These are phyloP conservation scores for Cetradonia linearis DNA, from an alignment of 495 filamentous ascomycete species.

Conservation along the genomic window DNA sequence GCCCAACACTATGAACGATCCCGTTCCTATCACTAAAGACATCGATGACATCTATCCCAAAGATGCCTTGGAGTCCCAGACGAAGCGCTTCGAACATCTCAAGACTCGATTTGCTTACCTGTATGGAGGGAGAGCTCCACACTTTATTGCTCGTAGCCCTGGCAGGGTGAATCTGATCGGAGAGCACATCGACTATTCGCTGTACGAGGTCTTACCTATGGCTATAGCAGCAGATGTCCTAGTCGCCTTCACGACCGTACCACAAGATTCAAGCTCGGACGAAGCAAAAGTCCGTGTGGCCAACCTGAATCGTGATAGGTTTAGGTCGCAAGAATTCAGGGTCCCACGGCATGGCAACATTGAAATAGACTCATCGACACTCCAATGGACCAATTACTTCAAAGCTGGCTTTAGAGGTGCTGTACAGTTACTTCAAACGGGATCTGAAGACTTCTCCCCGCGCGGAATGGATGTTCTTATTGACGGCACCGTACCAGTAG, in stretches of 20 bases:
- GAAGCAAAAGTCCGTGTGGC: constrained; percentile 53
- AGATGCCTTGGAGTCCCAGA: constrained; percentile 47
- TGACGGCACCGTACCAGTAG: constrained; percentile 83
- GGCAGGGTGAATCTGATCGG: constrained; percentile 97
- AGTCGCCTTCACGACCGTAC: constrained; percentile 52
- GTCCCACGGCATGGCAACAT: constrained; percentile 56
- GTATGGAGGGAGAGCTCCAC: constrained; percentile 57
- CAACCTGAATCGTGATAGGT: constrained; percentile 70
- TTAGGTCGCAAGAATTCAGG: constrained; percentile 64
- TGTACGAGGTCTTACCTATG: constrained; percentile 93
- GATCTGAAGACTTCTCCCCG: constrained; percentile 49
- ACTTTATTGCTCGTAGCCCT: constrained; percentile 82
- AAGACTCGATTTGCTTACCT: constrained; percentile 57
- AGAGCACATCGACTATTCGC: constrained; percentile 97
- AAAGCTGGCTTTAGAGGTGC: constrained; percentile 81
- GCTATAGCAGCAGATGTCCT: constrained; percentile 85
- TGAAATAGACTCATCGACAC: constrained; percentile 70
- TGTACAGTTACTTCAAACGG: constrained; percentile 64
- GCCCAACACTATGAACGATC: constrained; percentile 40
- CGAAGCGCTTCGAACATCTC: constrained; percentile 59
- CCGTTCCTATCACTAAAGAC: constrained; percentile 48
- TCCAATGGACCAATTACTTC: constrained; percentile 99
- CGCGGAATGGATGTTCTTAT: constrained; percentile 79
- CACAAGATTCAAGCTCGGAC: constrained; percentile 9
- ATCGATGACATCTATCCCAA: constrained; percentile 60